A percentile compares a stretch with the other conserved stretches of the same genome.
Evolutionary conservation across 2,329 filamentous ascomycete genomes (phyloP).

Genomic region (Xylariaceae sp.): DNA sequence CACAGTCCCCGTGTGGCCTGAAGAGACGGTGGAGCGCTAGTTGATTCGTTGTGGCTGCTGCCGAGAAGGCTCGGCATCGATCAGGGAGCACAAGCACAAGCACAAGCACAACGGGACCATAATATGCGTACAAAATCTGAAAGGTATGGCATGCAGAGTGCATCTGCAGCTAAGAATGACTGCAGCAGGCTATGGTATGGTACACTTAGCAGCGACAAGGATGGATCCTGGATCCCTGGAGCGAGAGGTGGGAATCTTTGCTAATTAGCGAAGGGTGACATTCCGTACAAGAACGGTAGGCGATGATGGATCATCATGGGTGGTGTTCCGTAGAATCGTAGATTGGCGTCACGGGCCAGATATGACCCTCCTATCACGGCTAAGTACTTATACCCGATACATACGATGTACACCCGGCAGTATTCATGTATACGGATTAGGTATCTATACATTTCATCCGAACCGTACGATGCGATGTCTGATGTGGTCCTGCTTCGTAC

Average conservation of each 20-base stretch:
- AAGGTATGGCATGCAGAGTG: constrained; percentile 33
- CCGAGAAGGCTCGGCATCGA: constrained; percentile 30
- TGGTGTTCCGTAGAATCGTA: too few relatives aligned
- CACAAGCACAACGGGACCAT: constrained; percentile 22
- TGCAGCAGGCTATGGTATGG: constrained; percentile 18
- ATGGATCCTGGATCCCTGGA: constrained; percentile 16
- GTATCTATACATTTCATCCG: too few relatives aligned
- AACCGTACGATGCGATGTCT: too few relatives aligned
- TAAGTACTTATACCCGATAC: too few relatives aligned
- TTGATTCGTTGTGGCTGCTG: constrained; percentile 27
- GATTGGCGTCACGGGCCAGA: too few relatives aligned
- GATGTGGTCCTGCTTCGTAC: too few relatives aligned
- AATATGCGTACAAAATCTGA: constrained; percentile 18
- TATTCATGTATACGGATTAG: too few relatives aligned
- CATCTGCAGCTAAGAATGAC: constrained; percentile 32
- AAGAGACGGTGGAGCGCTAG: neutral
- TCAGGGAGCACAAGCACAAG: constrained; percentile 24
- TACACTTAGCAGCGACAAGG: constrained; percentile 17
- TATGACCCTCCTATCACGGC: too few relatives aligned
- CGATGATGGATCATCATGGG: neutral
- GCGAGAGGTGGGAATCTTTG: constrained; percentile 2
- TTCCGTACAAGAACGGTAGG: neutral
- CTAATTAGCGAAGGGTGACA: constrained; percentile 4
- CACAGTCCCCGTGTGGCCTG: neutral
- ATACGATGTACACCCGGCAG: too few relatives aligned